Conservation (phyloP, 176 grass and related monocot genomes). For the Ensete ventricosum region DNA sequence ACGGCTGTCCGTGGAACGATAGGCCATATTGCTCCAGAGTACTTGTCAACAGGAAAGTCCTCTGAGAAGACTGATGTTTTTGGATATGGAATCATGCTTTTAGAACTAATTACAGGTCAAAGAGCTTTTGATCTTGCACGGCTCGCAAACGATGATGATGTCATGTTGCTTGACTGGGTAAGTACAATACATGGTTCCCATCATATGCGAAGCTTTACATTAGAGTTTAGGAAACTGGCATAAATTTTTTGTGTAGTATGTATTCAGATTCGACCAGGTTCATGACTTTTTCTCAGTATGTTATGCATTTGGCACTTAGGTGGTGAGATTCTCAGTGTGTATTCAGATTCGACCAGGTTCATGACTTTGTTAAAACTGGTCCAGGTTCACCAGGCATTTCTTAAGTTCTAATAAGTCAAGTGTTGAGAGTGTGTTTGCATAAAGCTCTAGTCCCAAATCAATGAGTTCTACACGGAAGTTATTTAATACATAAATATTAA, state of each 20-base stretch:
- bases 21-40: slow-evolving; percentile 14
- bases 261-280: no score
- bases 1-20: slow-evolving; percentile 17
- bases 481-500: background rate
- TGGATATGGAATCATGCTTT: slow-evolving; percentile 12
- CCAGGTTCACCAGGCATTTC: no score
- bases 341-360: no score
- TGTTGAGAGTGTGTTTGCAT: no score
- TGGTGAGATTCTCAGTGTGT: no score
- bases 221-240: background rate
- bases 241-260: no score
- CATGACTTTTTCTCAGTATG: no score
- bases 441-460: background rate
- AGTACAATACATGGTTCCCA: background rate
- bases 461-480: background rate
- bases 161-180: slow-evolving; percentile 13
- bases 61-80: slow-evolving; percentile 17
- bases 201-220: background rate
- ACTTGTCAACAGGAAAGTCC: slow-evolving; percentile 12
- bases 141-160: slow-evolving; percentile 8
- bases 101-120: slow-evolving; percentile 12
- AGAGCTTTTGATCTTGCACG: slow-evolving; percentile 16
- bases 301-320: no score
- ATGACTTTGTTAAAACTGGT: no score
- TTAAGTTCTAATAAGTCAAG: no score